Percentiles rank a stretch among this genome's conserved stretches.
Conservation (phyloP, 2,329 filamentous ascomycete genomes). For the Hypocrella siamensis region DNA sequence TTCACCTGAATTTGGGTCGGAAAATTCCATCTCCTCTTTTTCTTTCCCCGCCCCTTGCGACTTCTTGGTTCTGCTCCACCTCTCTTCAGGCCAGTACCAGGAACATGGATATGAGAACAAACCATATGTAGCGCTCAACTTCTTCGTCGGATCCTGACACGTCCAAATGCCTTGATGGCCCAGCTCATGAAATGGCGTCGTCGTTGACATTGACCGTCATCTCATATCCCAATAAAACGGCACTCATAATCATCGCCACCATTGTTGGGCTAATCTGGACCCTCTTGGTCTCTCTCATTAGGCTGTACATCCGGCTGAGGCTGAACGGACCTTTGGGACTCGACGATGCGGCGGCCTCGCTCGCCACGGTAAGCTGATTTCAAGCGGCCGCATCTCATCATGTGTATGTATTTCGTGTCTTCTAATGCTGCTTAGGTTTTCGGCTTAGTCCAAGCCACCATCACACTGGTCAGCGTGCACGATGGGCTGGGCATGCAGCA, state of each 20-base stretch:
- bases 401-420: not conserved
- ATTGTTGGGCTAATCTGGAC: conserved; percentile 7
- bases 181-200: too few relatives aligned
- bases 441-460: conserved; percentile 3
- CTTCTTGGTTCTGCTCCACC: too few relatives aligned
- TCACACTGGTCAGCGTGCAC: conserved; percentile 4
- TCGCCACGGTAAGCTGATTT: conserved; percentile 7
- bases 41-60: too few relatives aligned
- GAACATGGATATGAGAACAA: too few relatives aligned
- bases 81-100: too few relatives aligned
- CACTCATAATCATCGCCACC: conserved; percentile 6
- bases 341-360: conserved; percentile 5
- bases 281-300: conserved; percentile 5
- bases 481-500: conserved; percentile 5
- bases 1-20: too few relatives aligned
- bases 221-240: conserved; percentile 5
- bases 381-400: too few relatives aligned
- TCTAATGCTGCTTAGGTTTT: conserved; percentile 3
- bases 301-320: conserved; percentile 6
- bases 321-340: conserved; percentile 6
- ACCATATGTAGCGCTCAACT: too few relatives aligned
- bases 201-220: conserved; percentile 2
- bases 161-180: too few relatives aligned
- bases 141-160: too few relatives aligned
- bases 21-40: too few relatives aligned